Percentiles rank a stretch among this genome's conserved stretches.
These are phyloP conservation scores for Lentinula sp. DNA, from an alignment of 768 basidiomycete genomes.

Conservation along the genomic window DNA sequence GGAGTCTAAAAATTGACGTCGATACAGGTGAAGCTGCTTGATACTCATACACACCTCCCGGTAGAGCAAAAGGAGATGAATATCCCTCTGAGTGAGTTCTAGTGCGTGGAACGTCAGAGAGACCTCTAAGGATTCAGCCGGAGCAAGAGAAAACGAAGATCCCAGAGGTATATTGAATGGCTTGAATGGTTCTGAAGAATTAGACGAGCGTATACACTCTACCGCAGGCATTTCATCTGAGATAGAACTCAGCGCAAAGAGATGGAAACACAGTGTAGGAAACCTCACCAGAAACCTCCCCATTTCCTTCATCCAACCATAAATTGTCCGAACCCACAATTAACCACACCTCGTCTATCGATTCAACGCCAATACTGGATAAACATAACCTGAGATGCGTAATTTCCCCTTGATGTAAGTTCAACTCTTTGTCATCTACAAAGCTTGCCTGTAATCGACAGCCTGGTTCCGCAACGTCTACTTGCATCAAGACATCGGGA, in stretches of 20 bases:
- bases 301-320: slow-evolving; percentile 36
- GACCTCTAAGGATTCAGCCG: slow-evolving; percentile 47
- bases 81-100: slow-evolving; percentile 37
- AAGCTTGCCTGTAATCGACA: slow-evolving; percentile 59
- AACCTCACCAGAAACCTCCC: slow-evolving; percentile 9
- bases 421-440: slow-evolving; percentile 43
- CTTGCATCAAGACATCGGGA: slow-evolving; percentile 52
- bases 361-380: slow-evolving; percentile 56
- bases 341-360: slow-evolving; percentile 69
- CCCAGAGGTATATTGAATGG: slow-evolving; percentile 43
- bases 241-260: not conserved
- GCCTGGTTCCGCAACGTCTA: slow-evolving; percentile 58
- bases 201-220: slow-evolving; percentile 41
- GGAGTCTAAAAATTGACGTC: slow-evolving; percentile 30
- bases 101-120: slow-evolving; percentile 51
- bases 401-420: slow-evolving; percentile 66
- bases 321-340: slow-evolving; percentile 52
- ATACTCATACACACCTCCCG: slow-evolving; percentile 40
- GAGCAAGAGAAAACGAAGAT: slow-evolving; percentile 24
- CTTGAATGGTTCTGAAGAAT: slow-evolving; percentile 41
- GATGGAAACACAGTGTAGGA: not conserved
- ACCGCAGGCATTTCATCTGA: slow-evolving; percentile 11
- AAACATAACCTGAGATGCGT: slow-evolving; percentile 50
- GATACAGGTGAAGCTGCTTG: slow-evolving; percentile 2
- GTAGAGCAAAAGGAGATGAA: slow-evolving; percentile 63